phyloP scores from a whole-genome alignment of 495 filamentous ascomycete species.

The Astrothelium subdiscretum region DNA sequence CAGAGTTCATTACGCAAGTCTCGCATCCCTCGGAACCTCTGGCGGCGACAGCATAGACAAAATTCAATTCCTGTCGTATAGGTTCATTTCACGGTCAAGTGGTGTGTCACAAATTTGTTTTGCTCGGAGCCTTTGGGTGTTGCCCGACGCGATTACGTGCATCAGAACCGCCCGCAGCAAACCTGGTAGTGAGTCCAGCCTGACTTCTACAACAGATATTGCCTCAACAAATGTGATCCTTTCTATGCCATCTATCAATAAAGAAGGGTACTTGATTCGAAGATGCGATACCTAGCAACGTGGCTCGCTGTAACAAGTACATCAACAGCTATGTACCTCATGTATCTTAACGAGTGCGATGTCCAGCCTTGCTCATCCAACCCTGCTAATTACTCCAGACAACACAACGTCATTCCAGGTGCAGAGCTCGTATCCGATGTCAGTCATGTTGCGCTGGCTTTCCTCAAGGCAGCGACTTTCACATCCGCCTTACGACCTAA shows the following conservation, averaged over 20 bases:
- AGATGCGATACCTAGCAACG: not conserved
- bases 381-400: slow-evolving; percentile 24
- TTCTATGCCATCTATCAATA: not conserved
- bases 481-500: slow-evolving; percentile 33
- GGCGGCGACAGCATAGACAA: too few relatives aligned
- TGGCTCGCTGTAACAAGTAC: not conserved
- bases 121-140: too few relatives aligned
- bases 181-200: not conserved
- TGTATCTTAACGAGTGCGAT: slow-evolving; percentile 49
- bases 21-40: too few relatives aligned
- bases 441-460: slow-evolving; percentile 57
- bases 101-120: too few relatives aligned
- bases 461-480: slow-evolving; percentile 51
- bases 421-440: slow-evolving; percentile 34
- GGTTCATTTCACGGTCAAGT: too few relatives aligned
- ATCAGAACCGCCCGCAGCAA: not conserved
- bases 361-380: not conserved
- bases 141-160: too few relatives aligned
- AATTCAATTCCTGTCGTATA: too few relatives aligned
- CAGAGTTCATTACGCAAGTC: too few relatives aligned
- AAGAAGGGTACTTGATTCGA: not conserved
- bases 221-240: not conserved
- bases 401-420: slow-evolving; percentile 42
- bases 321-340: slow-evolving; percentile 30
- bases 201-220: not conserved